Evolutionary conservation across 1,284 basidiomycete species (phyloP), one percentile per base, ranked within the genome.

Genomic region (Rhodotorula glutinis): DNA sequence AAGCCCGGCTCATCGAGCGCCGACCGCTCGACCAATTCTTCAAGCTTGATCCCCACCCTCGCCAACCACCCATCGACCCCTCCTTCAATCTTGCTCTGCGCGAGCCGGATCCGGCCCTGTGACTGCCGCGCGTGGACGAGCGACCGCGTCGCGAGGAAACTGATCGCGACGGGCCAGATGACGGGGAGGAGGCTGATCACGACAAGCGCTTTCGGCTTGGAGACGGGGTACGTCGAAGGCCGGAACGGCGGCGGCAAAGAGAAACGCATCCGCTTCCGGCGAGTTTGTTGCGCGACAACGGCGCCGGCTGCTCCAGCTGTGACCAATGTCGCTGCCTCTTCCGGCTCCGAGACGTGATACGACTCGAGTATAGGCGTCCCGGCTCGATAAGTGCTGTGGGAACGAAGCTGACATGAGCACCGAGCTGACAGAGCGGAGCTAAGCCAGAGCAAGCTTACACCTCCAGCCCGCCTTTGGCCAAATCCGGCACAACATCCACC

Each of bases 201-300:
- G 56, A 71, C 21, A 27, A 63, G 21, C 25, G 58, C 65, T 46
- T 62, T 53, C 2, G 62, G 59, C 4, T 60, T 57, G 13, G 58
- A 55, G 62, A 70, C 60, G 40, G 65, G 69, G 44, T 67, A 70
- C n/a, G 69, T 59, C 17, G 65, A 61, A 1, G 65, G 69, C 25
- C 62, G 57, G 23, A 41, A 33, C 53, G 53, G 53, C 14, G 23
- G 53, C 33, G 53, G 25, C 33, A 54, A 21, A 11, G 52, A 33
- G 52, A 38, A 41, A 23, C 33, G 53, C 38, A 41, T 4, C 4
- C 13, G 23, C 14, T 16, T 21, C 16, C 16, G n/a, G 40, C 23
- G n/a, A 25, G 38, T 33, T 11, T 25, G 16, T 0, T 33, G 40
- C 13, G 38, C 33, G 53, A 27, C 25, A 23, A 55, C 16, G 23